Evolutionary conservation across 2,329 filamentous ascomycete species (phyloP), one percentile per base, ranked within the genome.

Genomic region (Fusarium anthophilum): DNA sequence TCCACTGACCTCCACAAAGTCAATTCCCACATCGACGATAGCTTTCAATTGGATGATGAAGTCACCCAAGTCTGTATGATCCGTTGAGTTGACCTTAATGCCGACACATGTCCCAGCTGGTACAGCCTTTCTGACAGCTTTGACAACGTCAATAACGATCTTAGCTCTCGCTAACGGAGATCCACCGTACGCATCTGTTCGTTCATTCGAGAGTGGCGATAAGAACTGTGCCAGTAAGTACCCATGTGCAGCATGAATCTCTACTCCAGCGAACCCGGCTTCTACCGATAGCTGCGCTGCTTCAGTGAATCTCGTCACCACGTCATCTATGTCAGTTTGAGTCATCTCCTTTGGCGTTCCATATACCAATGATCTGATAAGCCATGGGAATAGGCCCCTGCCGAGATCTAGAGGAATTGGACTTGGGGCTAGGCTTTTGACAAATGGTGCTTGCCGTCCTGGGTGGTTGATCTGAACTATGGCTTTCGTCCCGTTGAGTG

Each of bases 1-100:
- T 4, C 63, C 63, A 7, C 63, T 63, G 15, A 66, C 60, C 14
- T 66, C 58, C 1, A 66, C 43, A 38, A 66, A 66, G 4, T 66
- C 48, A 4, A 66, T 28, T 14, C 58, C 63, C 1, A 41, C 48
- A 2, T 43, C 24, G 1, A 15, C 39, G 0, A 66, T 66, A 1
- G 60, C 30, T 2, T 41, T 62, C 5, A 66, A 9, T 0, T 66
- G 63, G 2, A 5, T 45, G 10, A 55, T 50, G 13, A 53, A 55
- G 12, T 63, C 48, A 0, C 38, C 26, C 2, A 66, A 1, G 1
- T 65, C 30, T 5, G 58, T 28, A 14, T 66, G 58, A 15, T 63
- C 63, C 13, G 58, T 62, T 2, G 58, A 66, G 10, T 63, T 55
- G 8, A 55, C 60, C 13, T 66, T 66, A 0, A 66, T 66, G 0